Conservation (phyloP, 2,329 filamentous ascomycete species). For the Penicillium sp. region DNA sequence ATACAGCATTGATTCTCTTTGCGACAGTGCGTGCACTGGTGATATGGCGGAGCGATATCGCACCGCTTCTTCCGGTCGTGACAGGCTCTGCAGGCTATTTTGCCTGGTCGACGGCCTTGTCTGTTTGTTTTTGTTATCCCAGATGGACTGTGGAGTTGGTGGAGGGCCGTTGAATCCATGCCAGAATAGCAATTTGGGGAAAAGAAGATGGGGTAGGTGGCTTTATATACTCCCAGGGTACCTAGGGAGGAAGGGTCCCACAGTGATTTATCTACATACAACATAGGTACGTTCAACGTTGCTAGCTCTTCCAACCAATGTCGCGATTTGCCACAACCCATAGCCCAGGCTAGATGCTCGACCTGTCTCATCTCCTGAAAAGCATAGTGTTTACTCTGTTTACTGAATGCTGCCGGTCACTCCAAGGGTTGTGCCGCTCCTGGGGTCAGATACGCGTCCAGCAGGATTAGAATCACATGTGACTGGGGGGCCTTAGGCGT, state of each 20-base stretch:
- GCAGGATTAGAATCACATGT: too few species aligned
- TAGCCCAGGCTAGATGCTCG: background rate
- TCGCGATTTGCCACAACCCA: too few species aligned
- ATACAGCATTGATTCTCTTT: conserved; percentile 3
- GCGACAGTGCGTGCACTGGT: conserved; percentile 7
- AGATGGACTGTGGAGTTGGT: background rate
- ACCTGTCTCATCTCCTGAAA: background rate
- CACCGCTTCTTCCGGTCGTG: conserved; percentile 10
- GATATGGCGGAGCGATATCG: background rate
- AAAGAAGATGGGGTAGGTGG: background rate
- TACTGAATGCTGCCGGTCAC: background rate
- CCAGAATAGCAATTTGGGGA: background rate
- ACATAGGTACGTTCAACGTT: too few species aligned
- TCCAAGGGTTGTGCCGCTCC: too few species aligned
- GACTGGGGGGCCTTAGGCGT: too few species aligned
- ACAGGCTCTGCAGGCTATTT: conserved; percentile 7
- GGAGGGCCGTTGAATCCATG: background rate
- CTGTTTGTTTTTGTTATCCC: conserved; percentile 5
- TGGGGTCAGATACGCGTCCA: too few species aligned
- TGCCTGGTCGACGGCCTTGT: conserved; percentile 5
- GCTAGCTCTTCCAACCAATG: too few species aligned
- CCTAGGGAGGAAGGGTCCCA: too few species aligned
- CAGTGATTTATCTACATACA: too few species aligned
- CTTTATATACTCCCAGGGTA: background rate
- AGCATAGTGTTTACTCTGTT: background rate